Evolutionary conservation across 352 stramenopile species (phyloP).

Genomic region (Globisporangium nodosum): DNA sequence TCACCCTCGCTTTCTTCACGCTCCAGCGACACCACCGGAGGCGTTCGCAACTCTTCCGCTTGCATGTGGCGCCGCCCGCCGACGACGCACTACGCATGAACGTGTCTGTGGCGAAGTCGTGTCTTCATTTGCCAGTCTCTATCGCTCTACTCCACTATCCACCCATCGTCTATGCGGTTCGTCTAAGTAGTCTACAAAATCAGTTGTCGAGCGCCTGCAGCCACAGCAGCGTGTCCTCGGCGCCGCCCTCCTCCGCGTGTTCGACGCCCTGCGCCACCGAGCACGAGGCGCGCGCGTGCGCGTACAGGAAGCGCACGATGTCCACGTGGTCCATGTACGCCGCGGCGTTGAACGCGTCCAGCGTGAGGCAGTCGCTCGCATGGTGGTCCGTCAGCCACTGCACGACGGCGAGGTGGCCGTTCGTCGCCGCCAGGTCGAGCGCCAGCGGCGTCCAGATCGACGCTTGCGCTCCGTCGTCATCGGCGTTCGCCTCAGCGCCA

Average conservation of each 20-base stretch:
- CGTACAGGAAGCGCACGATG: slow-evolving; percentile 45
- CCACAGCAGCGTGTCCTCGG: slow-evolving; percentile 54
- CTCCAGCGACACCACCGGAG: no score
- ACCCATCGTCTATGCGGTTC: slow-evolving; percentile 11
- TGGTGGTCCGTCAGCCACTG: slow-evolving; percentile 59
- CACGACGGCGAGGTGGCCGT: slow-evolving; percentile 48
- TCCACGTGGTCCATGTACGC: slow-evolving; percentile 72
- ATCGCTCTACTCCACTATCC: slow-evolving; percentile 11
- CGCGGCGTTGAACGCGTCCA: slow-evolving; percentile 59
- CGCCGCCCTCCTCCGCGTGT: slow-evolving; percentile 57
- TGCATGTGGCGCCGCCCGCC: no score
- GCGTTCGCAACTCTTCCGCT: no score
- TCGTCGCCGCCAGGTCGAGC: slow-evolving; percentile 55
- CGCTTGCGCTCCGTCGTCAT: not conserved
- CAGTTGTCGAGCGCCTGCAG: slow-evolving; percentile 26
- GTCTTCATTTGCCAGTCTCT: not conserved
- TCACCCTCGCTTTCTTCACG: no score
- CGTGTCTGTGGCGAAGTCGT: no score
- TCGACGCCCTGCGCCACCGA: slow-evolving; percentile 48
- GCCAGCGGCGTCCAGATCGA: slow-evolving; percentile 43
- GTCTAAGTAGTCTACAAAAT: not conserved
- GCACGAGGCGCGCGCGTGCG: slow-evolving; percentile 36
- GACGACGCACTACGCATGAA: no score
- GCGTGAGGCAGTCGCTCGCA: slow-evolving; percentile 32
- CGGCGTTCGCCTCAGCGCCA: slow-evolving; percentile 2